A percentile compares a stretch with the other conserved stretches of the same genome.
Evolutionary conservation across 2,329 filamentous ascomycete genomes (phyloP).

Genomic region (Pseudogymnoascus sp.): DNA sequence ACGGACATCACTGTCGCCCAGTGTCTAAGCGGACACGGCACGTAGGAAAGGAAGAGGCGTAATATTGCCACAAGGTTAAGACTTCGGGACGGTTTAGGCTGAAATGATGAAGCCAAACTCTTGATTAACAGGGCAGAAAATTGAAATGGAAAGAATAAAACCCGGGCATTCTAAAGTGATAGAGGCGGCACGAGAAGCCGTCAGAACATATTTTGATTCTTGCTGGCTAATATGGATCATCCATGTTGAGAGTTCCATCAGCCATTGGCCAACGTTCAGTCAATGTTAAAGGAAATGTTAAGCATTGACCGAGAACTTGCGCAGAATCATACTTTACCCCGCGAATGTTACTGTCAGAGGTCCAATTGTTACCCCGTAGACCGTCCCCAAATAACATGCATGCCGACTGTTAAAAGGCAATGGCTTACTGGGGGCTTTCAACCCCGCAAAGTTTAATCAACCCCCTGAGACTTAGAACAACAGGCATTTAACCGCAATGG

Average conservation of each 20-base stretch:
- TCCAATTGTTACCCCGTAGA: not conserved
- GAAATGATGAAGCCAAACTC: not conserved
- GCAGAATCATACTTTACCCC: not conserved
- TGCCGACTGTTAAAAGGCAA: not conserved
- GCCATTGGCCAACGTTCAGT: not conserved
- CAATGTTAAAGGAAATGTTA: not conserved
- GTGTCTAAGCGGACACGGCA: not conserved
- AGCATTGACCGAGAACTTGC: not conserved
- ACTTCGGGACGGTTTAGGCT: not conserved
- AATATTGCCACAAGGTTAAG: not conserved
- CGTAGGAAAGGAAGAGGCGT: not conserved
- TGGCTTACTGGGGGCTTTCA: not conserved
- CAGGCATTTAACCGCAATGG: not conserved
- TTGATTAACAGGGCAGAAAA: not conserved
- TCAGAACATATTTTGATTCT: not conserved
- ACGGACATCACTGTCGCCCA: not conserved
- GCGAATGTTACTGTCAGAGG: slow-evolving; percentile 1
- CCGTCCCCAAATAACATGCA: not conserved
- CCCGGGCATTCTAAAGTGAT: not conserved
- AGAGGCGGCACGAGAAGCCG: not conserved
- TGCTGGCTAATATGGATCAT: not conserved
- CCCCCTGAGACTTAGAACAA: not conserved
- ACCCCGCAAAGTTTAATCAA: slow-evolving; percentile 2
- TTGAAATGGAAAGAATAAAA: not conserved
- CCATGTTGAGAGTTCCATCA: not conserved